These are phyloP conservation scores for Scutellaria barbata DNA, from an alignment of 257 asterid genomes.

Conservation along the genomic window DNA sequence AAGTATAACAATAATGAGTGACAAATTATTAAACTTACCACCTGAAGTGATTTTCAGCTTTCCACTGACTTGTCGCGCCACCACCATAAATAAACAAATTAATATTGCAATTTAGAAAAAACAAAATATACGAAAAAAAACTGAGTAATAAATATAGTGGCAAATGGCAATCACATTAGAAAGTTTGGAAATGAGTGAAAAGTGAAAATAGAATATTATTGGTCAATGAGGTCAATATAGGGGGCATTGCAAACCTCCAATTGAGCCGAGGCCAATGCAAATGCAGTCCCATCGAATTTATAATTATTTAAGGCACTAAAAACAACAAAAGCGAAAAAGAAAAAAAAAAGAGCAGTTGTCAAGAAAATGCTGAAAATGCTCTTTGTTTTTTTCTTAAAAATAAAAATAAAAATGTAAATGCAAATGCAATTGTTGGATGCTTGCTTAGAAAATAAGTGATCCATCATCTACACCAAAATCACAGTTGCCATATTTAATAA, in stretches of 20 bases:
- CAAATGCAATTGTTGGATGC: conserved; percentile 26
- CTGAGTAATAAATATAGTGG: background rate
- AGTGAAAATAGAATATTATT: conserved; percentile 24
- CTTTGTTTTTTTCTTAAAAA: no score
- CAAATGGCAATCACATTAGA: background rate
- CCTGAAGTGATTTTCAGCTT: conserved; percentile 11
- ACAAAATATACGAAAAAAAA: background rate
- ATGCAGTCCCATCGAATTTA: background rate
- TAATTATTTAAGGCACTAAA: background rate
- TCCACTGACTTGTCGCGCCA: background rate
- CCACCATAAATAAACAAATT: background rate
- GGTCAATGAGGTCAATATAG: conserved; percentile 10
- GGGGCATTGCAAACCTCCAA: background rate
- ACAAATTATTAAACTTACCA: no score
- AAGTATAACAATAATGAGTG: no score
- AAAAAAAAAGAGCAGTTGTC: conserved; percentile 29
- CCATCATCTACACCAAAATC: conserved; percentile 22
- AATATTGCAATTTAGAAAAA: no score
- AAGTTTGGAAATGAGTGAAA: background rate
- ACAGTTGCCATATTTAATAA: background rate
- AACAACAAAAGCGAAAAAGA: conserved; percentile 5
- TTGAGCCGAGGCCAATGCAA: conserved; percentile 34
- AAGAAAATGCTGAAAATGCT: background rate
- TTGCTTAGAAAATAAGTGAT: conserved; percentile 42
- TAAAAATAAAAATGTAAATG: background rate